Percentiles rank a stretch among this genome's conserved stretches.
phyloP scores from a whole-genome alignment of 208 protist species.

The Entamoeba moshkovskii region DNA sequence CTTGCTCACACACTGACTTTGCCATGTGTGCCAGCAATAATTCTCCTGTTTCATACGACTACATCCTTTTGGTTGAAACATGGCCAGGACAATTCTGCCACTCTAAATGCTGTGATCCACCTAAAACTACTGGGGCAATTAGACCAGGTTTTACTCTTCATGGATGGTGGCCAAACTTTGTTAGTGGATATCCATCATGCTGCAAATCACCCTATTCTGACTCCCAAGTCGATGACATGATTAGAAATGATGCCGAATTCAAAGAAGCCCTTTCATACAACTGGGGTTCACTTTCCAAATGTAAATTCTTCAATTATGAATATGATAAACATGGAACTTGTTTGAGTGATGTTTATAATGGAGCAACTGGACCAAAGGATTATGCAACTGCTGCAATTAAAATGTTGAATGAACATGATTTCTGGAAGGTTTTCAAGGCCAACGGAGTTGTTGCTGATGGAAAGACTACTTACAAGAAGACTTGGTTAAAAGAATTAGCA shows the following conservation, averaged over 20 bases:
- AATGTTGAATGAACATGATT: neutral
- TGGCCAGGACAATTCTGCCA: neutral
- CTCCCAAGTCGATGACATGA: neutral
- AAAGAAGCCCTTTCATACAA: neutral
- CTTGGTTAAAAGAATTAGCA: neutral
- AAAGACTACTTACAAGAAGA: neutral
- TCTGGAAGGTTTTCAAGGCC: neutral
- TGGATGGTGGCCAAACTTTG: neutral
- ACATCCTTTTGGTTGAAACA: neutral
- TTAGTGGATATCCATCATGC: neutral
- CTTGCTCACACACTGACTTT: neutral
- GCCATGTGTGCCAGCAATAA: neutral
- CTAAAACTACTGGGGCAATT: neutral
- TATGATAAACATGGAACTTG: neutral
- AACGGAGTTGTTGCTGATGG: neutral
- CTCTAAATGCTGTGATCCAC: neutral
- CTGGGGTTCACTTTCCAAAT: neutral
- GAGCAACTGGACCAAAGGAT: neutral
- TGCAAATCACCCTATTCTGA: neutral
- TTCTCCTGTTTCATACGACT: neutral
- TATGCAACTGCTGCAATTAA: neutral
- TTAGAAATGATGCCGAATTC: neutral
- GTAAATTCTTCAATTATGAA: neutral
- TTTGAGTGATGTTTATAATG: neutral
- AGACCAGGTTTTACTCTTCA: neutral